Base-by-base conservation (phyloP, 345 rosid genomes). In the Rhodamnia argentea region DNA sequence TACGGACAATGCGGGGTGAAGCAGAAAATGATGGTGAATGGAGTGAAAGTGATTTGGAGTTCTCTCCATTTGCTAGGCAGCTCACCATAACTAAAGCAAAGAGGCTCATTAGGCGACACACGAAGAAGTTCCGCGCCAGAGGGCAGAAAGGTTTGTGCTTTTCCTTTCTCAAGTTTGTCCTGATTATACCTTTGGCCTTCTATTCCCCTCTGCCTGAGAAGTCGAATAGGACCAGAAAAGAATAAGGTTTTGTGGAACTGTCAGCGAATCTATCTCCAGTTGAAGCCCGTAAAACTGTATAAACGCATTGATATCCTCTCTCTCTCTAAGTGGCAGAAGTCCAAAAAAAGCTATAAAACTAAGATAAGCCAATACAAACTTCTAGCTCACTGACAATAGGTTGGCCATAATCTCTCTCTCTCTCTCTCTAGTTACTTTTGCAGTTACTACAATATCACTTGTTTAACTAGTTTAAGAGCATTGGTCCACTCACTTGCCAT, bases 1-100 rank as follows among this genome's bases (percentile, higher is more conserved):
- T 96, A 52, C 92, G 99, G 86, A 94, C 99, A 15, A 97, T 97
- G 98, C 92, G 99, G 84, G 99, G 98, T 47, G 99, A 97, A 91
- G 96, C 96, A 85, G 98, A 95, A 82, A 93, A 95, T 86, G 98
- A 94, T 57, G 93, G 97, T 47, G 99, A 96, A 52, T 95, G 99
- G 98, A 96, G 99, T 85, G 99, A 94, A 87, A 94, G 96, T 88
- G 99, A 97, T 82, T 94, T 85, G 14, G 99, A 95, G 37, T 93
- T 92, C 86, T 94, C 98, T 60, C 98, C 98, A 56, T 94, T 92
- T 86, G 96, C 99, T 51, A 85, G 98, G 88, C 99, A 97, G 87
- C 94, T 95, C 83, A 97, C 99, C 52, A 97, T 97, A 90, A 96
- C 94, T 37, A 95, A 94, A 90, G 97, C 99, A 29, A 97, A 90